A percentile compares a stretch with the other conserved stretches of the same genome.
Conservation (phyloP, 768 basidiomycete species). For the Hortiboletus flavorubellus region DNA sequence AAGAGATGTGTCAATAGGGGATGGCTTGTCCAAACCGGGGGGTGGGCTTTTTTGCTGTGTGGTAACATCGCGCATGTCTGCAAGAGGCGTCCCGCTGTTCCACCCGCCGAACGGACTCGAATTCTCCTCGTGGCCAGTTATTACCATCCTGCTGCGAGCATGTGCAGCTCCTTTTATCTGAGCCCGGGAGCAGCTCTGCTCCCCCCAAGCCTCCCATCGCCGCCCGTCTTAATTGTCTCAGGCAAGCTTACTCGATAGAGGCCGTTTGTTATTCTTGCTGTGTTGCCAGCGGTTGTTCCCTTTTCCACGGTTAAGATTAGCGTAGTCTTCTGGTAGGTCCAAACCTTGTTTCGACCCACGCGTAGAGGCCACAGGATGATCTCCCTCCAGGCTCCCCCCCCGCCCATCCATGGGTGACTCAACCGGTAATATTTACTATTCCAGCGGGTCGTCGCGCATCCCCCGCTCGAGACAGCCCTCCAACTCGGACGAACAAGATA, state of each 20-base stretch:
- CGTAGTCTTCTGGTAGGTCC: conserved; percentile 22
- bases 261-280: conserved; percentile 8
- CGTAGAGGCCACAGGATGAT: conserved; percentile 22
- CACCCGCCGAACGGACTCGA: conserved; percentile 13
- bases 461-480: conserved; percentile 12
- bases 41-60: conserved; percentile 20
- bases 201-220: conserved; percentile 9
- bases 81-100: conserved; percentile 20
- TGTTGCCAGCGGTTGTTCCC: conserved; percentile 9
- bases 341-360: conserved; percentile 5
- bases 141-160: conserved; percentile 24
- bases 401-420: conserved; percentile 22
- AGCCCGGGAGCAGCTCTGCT: conserved; percentile 1
- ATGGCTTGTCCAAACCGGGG: conserved; percentile 29
- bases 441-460: conserved; percentile 10
- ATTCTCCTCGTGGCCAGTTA: conserved; percentile 28
- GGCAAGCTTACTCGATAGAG: conserved; percentile 1
- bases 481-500: conserved; percentile 13
- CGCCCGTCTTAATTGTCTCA: conserved; percentile 1
- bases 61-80: conserved; percentile 19
- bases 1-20: conserved; percentile 27
- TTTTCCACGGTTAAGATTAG: conserved; percentile 33
- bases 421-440: conserved; percentile 12
- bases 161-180: conserved; percentile 30
- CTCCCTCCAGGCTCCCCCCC: conserved; percentile 8